A percentile compares a stretch with the other conserved stretches of the same genome.
phyloP scores from a whole-genome alignment of 805 yeast species.

The Blastobotrys peoriensis region DNA sequence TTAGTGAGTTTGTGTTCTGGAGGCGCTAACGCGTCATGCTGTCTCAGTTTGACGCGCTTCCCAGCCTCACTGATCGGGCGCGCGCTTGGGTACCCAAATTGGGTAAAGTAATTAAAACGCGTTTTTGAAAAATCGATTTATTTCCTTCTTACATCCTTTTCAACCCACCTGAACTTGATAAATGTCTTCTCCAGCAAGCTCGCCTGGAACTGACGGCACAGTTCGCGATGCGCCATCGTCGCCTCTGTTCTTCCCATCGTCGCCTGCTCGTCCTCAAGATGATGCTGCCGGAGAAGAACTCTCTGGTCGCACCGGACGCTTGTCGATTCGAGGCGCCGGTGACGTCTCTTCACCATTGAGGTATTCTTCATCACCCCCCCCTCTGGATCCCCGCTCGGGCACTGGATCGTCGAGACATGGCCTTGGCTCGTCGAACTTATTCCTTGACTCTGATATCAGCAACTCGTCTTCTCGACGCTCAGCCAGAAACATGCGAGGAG shows the following conservation, averaged over 20 bases:
- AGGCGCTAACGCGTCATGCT: background rate
- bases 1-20: too few species aligned
- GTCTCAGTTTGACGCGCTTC: background rate
- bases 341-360: slow-evolving; percentile 41
- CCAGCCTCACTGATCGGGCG: background rate
- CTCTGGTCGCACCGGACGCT: background rate
- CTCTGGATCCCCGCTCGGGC: slow-evolving; percentile 14
- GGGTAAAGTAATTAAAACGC: too few species aligned
- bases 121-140: background rate
- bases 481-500: slow-evolving; percentile 48
- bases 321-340: slow-evolving; percentile 12
- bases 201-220: background rate
- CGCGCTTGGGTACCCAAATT: too few species aligned
- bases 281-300: background rate
- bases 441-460: slow-evolving; percentile 10
- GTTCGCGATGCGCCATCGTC: slow-evolving; percentile 12
- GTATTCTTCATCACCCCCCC: slow-evolving; percentile 37
- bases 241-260: slow-evolving; percentile 30
- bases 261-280: slow-evolving; percentile 19
- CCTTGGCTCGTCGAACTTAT: slow-evolving; percentile 21
- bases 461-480: background rate
- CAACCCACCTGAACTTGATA: slow-evolving; percentile 5
- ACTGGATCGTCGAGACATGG: slow-evolving; percentile 4
- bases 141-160: slow-evolving; percentile 1
- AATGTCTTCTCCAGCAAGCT: background rate